phyloP scores from a whole-genome alignment of 352 stramenopile species.

The Nannochloropsis limnetica region DNA sequence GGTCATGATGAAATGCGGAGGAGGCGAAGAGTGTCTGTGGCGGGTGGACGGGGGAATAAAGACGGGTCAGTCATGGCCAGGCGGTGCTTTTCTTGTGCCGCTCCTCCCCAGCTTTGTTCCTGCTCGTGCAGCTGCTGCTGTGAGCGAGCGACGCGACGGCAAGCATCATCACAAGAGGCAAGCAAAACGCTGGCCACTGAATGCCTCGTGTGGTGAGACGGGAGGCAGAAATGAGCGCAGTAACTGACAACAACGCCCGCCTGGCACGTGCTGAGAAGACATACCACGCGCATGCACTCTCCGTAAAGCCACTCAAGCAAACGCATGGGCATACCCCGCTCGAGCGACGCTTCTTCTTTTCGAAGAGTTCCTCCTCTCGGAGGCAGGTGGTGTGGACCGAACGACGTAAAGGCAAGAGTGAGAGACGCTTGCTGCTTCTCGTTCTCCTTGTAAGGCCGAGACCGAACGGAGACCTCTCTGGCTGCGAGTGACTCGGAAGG shows the following conservation, averaged over 20 bases:
- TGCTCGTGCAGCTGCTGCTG: background rate
- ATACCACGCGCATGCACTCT: no score
- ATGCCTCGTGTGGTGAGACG: background rate
- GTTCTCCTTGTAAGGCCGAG: background rate
- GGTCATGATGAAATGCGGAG: conserved; percentile 10
- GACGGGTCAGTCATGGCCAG: background rate
- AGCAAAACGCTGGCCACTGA: background rate
- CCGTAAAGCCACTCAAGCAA: no score
- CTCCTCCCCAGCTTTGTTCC: background rate
- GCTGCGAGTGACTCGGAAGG: background rate
- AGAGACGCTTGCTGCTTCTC: background rate
- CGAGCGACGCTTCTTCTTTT: no score
- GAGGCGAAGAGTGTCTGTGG: background rate
- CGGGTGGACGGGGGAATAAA: background rate
- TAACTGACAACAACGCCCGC: background rate
- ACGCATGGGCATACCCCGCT: no score
- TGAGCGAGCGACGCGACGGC: background rate
- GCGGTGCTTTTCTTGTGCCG: background rate
- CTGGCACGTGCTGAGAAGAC: no score
- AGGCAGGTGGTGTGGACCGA: background rate
- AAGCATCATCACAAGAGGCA: background rate
- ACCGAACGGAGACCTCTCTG: background rate
- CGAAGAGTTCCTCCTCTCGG: background rate
- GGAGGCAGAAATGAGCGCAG: background rate
- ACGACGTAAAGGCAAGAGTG: background rate